phyloP scores from a whole-genome alignment of 2,329 filamentous ascomycete species.

The Pyricularia grisea region DNA sequence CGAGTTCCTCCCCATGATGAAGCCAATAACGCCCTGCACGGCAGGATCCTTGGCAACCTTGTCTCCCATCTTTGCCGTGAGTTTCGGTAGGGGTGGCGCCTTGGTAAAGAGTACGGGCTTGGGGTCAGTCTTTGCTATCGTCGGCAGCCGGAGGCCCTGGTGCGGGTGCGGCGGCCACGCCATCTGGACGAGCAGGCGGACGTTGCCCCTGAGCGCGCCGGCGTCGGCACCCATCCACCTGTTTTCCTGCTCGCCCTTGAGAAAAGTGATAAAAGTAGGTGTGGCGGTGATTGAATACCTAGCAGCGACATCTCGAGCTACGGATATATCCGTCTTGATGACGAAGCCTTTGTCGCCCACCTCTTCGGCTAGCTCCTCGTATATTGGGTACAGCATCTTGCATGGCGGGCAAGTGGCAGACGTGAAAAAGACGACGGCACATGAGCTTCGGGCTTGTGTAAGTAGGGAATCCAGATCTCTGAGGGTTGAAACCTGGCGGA shows the following conservation, averaged over 20 bases:
- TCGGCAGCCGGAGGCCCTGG: slow-evolving; percentile 59
- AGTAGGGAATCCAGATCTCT: slow-evolving; percentile 53
- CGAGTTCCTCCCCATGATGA: slow-evolving; percentile 54
- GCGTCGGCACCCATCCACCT: slow-evolving; percentile 74
- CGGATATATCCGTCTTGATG: slow-evolving; percentile 74
- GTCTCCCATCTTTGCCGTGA: slow-evolving; percentile 66
- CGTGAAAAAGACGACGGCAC: slow-evolving; percentile 85
- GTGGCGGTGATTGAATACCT: slow-evolving; percentile 65
- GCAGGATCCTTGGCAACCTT: slow-evolving; percentile 40
- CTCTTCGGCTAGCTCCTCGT: slow-evolving; percentile 70
- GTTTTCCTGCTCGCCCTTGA: slow-evolving; percentile 65
- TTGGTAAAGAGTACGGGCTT: slow-evolving; percentile 68
- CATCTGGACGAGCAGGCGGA: slow-evolving; percentile 66
- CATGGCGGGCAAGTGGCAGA: slow-evolving; percentile 80
- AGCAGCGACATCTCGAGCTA: slow-evolving; percentile 52
- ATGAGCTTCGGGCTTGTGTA: slow-evolving; percentile 50
- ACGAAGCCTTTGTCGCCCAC: slow-evolving; percentile 58
- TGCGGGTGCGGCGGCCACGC: slow-evolving; percentile 71
- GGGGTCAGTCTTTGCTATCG: slow-evolving; percentile 51
- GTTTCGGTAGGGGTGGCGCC: slow-evolving; percentile 71
- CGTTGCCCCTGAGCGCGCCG: slow-evolving; percentile 56
- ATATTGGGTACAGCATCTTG: slow-evolving; percentile 72
- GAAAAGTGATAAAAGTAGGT: slow-evolving; percentile 81
- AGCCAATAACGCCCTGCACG: slow-evolving; percentile 57
- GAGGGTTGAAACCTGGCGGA: slow-evolving; percentile 52